Base-by-base conservation (phyloP, 2,329 filamentous ascomycete species). In the Colletotrichum theobromicola region DNA sequence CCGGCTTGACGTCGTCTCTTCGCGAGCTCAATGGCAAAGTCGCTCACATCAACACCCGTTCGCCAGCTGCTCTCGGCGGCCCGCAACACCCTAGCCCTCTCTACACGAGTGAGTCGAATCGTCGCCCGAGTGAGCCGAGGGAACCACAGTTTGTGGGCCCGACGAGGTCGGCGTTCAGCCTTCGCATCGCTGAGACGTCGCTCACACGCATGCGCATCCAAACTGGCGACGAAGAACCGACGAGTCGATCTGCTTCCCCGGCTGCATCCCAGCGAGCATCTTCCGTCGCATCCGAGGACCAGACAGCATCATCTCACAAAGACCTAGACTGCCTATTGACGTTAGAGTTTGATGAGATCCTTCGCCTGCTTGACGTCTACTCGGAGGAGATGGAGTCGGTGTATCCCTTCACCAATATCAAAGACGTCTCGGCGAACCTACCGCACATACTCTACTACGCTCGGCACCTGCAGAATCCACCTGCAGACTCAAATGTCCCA, bases 331-430 rank as follows among this genome's bases (percentile, higher is more conserved):
- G 63, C 12, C 68, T 76, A 2, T n/a, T 75, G 42, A 63, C 64
- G 2, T 55, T 76, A 4, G 63, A 63, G 1, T 67, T 77, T 1
- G 76, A 74, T 1, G 83, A 84, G n/a, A 53, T 84, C 1, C 70
- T 78, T 0, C 76, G 83, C 32, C 79, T 85, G 34, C 75, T 85
- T n/a, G 77, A 80, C 9, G 80, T 83, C 5, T 86, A 83, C 30
- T 80, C 83, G n/a, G 84, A 86, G 50, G 84, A 85, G 55, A 80
- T 85, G 26, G 84, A 85, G 26, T 80, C 80, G 0, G 79, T 84
- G 0, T 84, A 84, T 37, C 83, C 83, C 0, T 84, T 82, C 35
- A 79, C 81, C 3, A 80, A 83, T 16, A 82, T 79, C 0, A 75
- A 75, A 4, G 79, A 81, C 9, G 78, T 83, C 2, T 77, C 80